Base-by-base conservation (phyloP, 352 stramenopile genomes). In the Thalassiosira livingstoniorum region DNA sequence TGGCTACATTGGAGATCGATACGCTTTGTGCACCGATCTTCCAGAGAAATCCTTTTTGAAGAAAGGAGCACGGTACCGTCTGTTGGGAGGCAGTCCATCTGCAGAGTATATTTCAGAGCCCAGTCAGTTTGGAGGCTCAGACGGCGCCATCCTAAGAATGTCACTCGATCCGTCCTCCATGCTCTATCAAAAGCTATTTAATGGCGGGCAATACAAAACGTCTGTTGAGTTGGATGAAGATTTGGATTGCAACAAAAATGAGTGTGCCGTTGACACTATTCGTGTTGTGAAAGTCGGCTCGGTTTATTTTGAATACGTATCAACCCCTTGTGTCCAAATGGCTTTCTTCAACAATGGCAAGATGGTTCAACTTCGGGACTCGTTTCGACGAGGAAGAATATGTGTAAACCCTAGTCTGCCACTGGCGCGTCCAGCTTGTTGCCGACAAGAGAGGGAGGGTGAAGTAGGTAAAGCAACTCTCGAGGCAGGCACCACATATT, bases 231-330 rank as follows among this genome's bases (percentile, higher is more conserved):
- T 89, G 34, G 62, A 80, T 15, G 63, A 39, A 21, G 71, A 89
- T 62, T 32, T 93, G 15, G 10, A 25, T n/a, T 90, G 84, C 74
- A 66, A 54, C 51, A 57, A 32, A 15, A 65, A 65, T 61, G 89
- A 93, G 60, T 93, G 89, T 60, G 37, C 70, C 25, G 62, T 92
- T 29, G 83, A 93, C 47, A 91, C 82, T 13, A 2, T 92, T 34
- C 78, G 85, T 39, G 62, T 91, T 11, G 85, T 93, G 10, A 87
- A 90, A 76, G 70, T 93, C 42, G 80, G 63, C 7, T 58, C 34
- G 23, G 51, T 92, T 13, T 93, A 87, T 64, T 95, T 92, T 65
- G 90, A 94, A 77, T 95, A 87, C 73, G 75, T 91, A 10, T 75
- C 82, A 23, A 64, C 21, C 0, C 81, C 90, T n/a, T 94, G 90